Conservation (phyloP, 2,329 filamentous ascomycete species). For the Grosmannia huntii region DNA sequence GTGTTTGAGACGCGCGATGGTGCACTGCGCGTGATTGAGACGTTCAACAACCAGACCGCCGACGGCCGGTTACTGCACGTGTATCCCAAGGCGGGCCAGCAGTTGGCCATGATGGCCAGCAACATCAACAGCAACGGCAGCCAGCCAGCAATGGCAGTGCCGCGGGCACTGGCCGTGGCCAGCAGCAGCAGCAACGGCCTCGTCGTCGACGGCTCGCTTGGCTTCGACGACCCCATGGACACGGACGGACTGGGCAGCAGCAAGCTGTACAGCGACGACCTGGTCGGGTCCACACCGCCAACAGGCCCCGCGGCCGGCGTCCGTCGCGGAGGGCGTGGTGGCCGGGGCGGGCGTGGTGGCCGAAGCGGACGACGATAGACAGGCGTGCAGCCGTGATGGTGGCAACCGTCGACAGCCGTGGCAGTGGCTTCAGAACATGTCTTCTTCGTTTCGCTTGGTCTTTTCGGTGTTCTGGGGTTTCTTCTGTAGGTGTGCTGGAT, state of each 20-base stretch:
- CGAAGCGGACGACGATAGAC: background rate
- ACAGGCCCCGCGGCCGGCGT: background rate
- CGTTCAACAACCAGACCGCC: conserved; percentile 69
- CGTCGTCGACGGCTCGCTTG: conserved; percentile 39
- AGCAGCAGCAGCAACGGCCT: conserved; percentile 22
- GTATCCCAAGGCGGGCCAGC: conserved; percentile 42
- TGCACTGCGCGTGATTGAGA: conserved; percentile 60
- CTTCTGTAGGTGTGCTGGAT: background rate
- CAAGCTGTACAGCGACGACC: conserved; percentile 38
- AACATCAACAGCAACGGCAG: conserved; percentile 15
- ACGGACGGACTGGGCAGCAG: conserved; percentile 17
- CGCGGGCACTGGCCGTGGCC: conserved; percentile 19
- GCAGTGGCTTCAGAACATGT: background rate
- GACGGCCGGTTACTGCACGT: conserved; percentile 64
- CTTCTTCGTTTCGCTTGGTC: background rate
- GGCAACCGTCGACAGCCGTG: background rate
- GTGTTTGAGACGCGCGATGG: conserved; percentile 59
- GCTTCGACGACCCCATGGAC: conserved; percentile 38
- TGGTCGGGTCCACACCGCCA: conserved; percentile 6
- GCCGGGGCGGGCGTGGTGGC: conserved; percentile 1
- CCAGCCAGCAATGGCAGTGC: conserved; percentile 16
- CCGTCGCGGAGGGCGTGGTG: conserved; percentile 5
- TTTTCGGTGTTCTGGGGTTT: background rate
- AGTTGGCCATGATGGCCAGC: conserved; percentile 17
- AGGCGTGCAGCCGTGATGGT: no score